Base-by-base conservation (phyloP, 768 basidiomycete species). In the Mrakia gelida region DNA sequence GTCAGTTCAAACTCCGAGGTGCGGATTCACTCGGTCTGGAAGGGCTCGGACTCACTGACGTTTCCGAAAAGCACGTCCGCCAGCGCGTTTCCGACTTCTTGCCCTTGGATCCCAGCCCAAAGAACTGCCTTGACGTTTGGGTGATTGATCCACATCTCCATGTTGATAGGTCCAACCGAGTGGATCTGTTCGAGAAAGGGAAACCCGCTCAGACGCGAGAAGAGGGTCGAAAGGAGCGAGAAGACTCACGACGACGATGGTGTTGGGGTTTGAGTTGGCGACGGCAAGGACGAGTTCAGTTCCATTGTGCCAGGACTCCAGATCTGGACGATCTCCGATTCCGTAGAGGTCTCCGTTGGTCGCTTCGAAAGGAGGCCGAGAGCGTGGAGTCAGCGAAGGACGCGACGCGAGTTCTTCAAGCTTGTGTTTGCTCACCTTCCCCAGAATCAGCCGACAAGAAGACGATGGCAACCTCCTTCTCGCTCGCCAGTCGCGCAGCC, bases 401-500 rank as follows among this genome's bases (percentile, higher is more conserved):
- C 21, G 56, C 68, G 65, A 82, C 80, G 13, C 30, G 30, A 2
- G 1, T 34, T 16, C 67, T 26, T 38, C 67, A 15, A 7, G 26
- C 45, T 45, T 10, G 45, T 45, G 7, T 45, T 45, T 15, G 23
- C 67, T 38, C 34, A 26, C 86, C 89, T 85, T 95, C 94, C 32
- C 94, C 94, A 9, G 92, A 93, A 83, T 94, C 91, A 3, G 92
- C 87, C 79, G 90, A 90, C 80, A 94, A 87, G 84, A 94, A 94
- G 26, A 83, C 82, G 38, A 83, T 52, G 0, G 82, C 82, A 5
- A 80, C 80, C 28, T 80, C 80, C 54, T 77, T 79, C 52, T 77
- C 65, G 6, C 28, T 45, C 5, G 81, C 82, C 6, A 80, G 75
- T 13, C 71, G 28, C 0, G 71, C 87, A 10, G 90, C 90, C 0